phyloP scores from a whole-genome alignment of 768 basidiomycete species.

The Naematelia aurantialba region DNA sequence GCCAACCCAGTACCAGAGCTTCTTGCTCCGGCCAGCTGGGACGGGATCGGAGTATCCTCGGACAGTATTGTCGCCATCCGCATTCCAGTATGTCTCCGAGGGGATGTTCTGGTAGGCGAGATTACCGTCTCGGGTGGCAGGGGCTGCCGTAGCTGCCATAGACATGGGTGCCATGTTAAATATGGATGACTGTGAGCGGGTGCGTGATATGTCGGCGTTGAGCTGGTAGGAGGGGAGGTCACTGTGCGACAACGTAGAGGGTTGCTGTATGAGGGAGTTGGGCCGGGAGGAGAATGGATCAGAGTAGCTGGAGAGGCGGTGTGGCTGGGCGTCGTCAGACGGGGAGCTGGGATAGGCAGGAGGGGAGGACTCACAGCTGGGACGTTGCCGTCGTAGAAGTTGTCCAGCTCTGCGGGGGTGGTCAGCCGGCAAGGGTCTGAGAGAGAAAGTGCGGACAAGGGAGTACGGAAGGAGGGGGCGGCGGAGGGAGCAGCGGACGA shows the following conservation, averaged over 20 bases:
- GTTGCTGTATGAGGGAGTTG: neutral
- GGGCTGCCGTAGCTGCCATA: neutral
- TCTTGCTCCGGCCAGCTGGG: neutral
- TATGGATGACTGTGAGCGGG: neutral
- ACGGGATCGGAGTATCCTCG: conserved; percentile 2
- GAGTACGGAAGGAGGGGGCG: too few relatives aligned
- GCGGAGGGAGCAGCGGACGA: too few relatives aligned
- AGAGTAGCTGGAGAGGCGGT: conserved; percentile 14
- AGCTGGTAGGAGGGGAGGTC: neutral
- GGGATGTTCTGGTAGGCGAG: conserved; percentile 31
- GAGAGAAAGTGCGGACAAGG: too few relatives aligned
- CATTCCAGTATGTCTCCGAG: conserved; percentile 30
- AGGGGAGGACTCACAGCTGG: conserved; percentile 26
- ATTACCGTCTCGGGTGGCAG: neutral
- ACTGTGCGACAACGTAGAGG: neutral
- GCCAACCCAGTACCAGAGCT: neutral
- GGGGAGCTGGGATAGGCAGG: neutral
- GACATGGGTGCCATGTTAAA: conserved; percentile 6
- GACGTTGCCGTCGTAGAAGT: conserved; percentile 23
- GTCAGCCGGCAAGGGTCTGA: neutral
- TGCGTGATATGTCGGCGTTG: conserved; percentile 3
- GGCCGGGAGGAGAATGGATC: conserved; percentile 10
- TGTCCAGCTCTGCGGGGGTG: conserved; percentile 19
- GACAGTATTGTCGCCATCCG: neutral
- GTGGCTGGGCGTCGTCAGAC: conserved; percentile 13